A percentile compares a stretch with the other conserved stretches of the same genome.
These are phyloP conservation scores for Auricularia auricula-judae DNA, from an alignment of 768 basidiomycete genomes.

Conservation along the genomic window DNA sequence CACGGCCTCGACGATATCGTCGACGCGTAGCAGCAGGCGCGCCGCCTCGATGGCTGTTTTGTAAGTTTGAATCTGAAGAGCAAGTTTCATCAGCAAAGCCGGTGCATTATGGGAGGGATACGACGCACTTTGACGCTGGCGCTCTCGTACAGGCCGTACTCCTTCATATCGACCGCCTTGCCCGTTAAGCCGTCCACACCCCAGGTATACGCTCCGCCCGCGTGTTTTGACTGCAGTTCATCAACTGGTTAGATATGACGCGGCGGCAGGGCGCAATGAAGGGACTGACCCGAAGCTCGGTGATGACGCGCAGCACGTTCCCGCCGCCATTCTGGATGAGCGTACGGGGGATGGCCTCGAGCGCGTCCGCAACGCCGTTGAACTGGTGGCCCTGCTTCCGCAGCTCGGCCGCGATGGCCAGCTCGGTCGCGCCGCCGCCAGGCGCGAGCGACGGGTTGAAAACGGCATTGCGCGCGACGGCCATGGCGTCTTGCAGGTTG, in stretches of 20 bases:
- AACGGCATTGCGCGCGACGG: conserved; percentile 91
- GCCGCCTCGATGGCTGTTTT: conserved; percentile 98
- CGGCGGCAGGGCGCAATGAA: neutral
- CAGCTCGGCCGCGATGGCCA: conserved; percentile 88
- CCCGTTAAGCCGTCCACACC: conserved; percentile 96
- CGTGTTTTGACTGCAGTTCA: conserved; percentile 54
- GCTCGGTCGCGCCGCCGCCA: conserved; percentile 95
- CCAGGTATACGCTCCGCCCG: conserved; percentile 81
- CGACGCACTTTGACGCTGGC: conserved; percentile 78
- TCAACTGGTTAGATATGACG: neutral
- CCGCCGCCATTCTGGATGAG: conserved; percentile 93
- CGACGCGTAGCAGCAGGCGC: conserved; percentile 82
- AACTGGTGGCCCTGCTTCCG: conserved; percentile 41
- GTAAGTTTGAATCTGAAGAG: conserved; percentile 70
- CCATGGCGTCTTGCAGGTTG: conserved; percentile 95
- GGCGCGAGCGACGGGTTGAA: conserved; percentile 93
- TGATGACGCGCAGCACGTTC: conserved; percentile 86
- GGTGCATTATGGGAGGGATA: neutral
- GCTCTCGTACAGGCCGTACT: conserved; percentile 87
- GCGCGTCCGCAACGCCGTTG: conserved; percentile 86
- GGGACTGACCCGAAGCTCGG: conserved; percentile 72
- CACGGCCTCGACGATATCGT: conserved; percentile 87
- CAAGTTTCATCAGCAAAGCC: neutral
- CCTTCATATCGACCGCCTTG: conserved; percentile 92
- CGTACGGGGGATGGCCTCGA: conserved; percentile 95